Base-by-base conservation (phyloP, 192 early-diverging fungal genomes). In the Chytriomyces hyalinus region DNA sequence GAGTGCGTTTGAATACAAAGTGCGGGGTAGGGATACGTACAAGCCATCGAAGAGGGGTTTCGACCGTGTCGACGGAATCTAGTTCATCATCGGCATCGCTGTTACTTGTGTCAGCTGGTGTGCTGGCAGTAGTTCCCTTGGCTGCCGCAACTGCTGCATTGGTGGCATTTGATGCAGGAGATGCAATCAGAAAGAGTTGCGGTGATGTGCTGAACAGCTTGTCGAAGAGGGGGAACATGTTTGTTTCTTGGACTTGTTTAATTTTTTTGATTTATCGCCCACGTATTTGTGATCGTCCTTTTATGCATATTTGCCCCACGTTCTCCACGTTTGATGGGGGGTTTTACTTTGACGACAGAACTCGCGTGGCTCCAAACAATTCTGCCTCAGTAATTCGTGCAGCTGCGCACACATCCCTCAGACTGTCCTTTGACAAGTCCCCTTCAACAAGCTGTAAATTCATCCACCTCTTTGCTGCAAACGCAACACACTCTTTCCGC, bases 11-110 rank as follows among this genome's bases (percentile, higher is more conserved):
- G 9, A 28, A 26, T 17, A 13, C 63, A 13, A 13, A 24, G 13
- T 2, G 53, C n/a, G 46, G 3, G 17, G n/a, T n/a, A 43, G 10
- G 15, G 20, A 15, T 69, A 28, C 48, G 7, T 48, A 75, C 73
- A 66, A 77, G 45, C 43, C 70, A 77, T 61, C 76, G 20, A 13
- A 46, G 9, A 2, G 76, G 67, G 11, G 66, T 45, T 20, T 77
- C 76, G 43, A 70, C 59, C 5, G 76, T 77, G 67, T 77, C 76
- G 26, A 77, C 13, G 9, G 57, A 66, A 6, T 77, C 71, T 6
- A 62, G 9, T 10, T 59, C 28, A 8, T n/a, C 70, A 1, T 36
- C 44, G 44, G 44, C 15, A 20, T 20, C 20, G 53, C 20, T 20
- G 53, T 20, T 57, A 4, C 53, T 20, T 57, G 15, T 20, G 15